Percentiles rank a stretch among this genome's conserved stretches.
phyloP scores from a whole-genome alignment of 371 early-diverging fungal species.

The Dichotomocladium elegans region DNA sequence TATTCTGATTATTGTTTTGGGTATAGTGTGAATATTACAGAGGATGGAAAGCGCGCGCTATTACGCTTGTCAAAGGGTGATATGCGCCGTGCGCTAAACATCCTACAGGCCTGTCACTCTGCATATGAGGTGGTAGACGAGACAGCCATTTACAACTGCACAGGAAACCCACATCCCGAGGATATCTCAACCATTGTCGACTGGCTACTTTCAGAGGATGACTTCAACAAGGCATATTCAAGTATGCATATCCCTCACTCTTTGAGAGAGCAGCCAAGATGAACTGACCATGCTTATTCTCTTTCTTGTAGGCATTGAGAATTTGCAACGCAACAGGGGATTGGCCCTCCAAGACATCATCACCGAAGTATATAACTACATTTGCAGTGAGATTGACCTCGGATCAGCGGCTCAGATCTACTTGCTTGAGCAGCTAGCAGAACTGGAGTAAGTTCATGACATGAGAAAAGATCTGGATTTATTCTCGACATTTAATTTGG shows the following conservation, averaged over 20 bases:
- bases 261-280: background rate
- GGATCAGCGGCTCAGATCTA: conserved; percentile 61
- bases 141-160: conserved; percentile 82
- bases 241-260: conserved; percentile 37
- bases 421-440: conserved; percentile 76
- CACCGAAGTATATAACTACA: conserved; percentile 63
- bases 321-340: conserved; percentile 78
- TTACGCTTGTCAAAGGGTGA: conserved; percentile 86
- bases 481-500: background rate
- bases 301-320: conserved; percentile 55
- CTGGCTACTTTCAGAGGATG: conserved; percentile 76
- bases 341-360: conserved; percentile 89
- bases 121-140: conserved; percentile 77
- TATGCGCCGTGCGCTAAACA: conserved; percentile 96
- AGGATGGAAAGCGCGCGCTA: conserved; percentile 79
- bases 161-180: conserved; percentile 86
- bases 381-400: conserved; percentile 64
- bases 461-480: background rate
- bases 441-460: conserved; percentile 73
- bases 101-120: conserved; percentile 88
- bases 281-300: background rate
- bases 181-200: conserved; percentile 80
- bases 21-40: conserved; percentile 71
- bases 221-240: conserved; percentile 74
- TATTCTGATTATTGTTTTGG: conserved; percentile 1